A percentile compares a stretch with the other conserved stretches of the same genome.
phyloP scores from a whole-genome alignment of 805 yeast species.

The Wickerhamomyces canadensis region DNA sequence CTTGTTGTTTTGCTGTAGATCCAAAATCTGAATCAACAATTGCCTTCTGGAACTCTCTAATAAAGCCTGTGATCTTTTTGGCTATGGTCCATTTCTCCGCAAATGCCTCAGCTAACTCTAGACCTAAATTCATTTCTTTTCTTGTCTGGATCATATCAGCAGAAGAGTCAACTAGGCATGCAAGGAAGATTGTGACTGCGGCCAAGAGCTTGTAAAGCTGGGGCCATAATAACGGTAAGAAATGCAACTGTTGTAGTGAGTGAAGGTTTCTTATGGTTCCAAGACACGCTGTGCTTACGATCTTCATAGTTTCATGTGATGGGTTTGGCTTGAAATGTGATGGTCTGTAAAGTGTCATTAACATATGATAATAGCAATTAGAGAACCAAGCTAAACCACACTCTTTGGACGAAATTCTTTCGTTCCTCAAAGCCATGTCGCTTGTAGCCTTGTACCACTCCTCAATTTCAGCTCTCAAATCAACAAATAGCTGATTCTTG shows the following conservation, averaged over 20 bases:
- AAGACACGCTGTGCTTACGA: slow-evolving; percentile 38
- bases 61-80: slow-evolving; percentile 37
- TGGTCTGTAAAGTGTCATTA: slow-evolving; percentile 41
- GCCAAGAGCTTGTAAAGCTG: slow-evolving; percentile 41
- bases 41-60: slow-evolving; percentile 36
- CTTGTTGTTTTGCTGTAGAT: too few species aligned
- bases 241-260: slow-evolving; percentile 35
- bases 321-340: slow-evolving; percentile 42
- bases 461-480: slow-evolving; percentile 25
- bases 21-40: slow-evolving; percentile 31
- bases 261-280: slow-evolving; percentile 38
- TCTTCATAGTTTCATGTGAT: slow-evolving; percentile 30
- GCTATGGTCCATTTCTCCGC: slow-evolving; percentile 44
- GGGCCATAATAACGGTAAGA: slow-evolving; percentile 46
- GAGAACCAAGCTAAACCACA: slow-evolving; percentile 28
- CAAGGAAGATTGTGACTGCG: slow-evolving; percentile 41
- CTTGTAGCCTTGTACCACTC: slow-evolving; percentile 27
- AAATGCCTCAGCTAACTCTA: slow-evolving; percentile 41
- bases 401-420: slow-evolving; percentile 7
- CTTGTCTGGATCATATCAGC: slow-evolving; percentile 41
- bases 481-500: slow-evolving; percentile 1
- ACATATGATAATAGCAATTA: slow-evolving; percentile 39
- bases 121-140: slow-evolving; percentile 39
- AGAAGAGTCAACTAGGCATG: slow-evolving; percentile 41
- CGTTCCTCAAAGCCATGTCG: slow-evolving; percentile 12